phyloP scores from a whole-genome alignment of 1,284 basidiomycete genomes.

The Trametes polyzona region DNA sequence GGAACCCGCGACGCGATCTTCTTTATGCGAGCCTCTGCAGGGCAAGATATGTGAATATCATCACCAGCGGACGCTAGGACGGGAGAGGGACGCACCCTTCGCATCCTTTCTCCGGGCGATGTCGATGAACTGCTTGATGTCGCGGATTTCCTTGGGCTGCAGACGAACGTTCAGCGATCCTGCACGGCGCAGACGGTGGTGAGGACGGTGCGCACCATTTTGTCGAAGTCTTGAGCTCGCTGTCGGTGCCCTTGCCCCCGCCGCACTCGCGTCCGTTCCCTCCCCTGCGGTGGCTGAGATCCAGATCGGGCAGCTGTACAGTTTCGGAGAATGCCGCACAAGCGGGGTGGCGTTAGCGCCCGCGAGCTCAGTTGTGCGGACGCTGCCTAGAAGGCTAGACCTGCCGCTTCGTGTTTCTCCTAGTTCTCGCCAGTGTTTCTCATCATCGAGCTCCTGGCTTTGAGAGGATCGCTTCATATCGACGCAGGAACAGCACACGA shows the following conservation, averaged over 20 bases:
- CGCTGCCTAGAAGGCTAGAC: too few species aligned
- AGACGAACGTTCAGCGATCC: not conserved
- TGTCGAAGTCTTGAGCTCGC: constrained; percentile 23
- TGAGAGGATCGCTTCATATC: too few species aligned
- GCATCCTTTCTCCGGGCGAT: constrained; percentile 92
- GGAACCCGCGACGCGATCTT: constrained; percentile 77
- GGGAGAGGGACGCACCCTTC: constrained; percentile 57
- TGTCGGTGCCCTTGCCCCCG: constrained; percentile 10
- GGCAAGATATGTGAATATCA: not conserved
- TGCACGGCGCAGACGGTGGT: not conserved
- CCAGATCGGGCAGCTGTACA: constrained; percentile 25
- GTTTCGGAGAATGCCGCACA: constrained; percentile 13
- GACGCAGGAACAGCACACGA: too few species aligned
- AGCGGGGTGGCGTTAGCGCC: too few species aligned
- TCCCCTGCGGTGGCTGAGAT: constrained; percentile 27
- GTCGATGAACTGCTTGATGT: constrained; percentile 99
- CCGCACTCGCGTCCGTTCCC: not conserved
- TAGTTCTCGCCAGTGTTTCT: too few species aligned
- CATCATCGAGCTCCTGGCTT: too few species aligned
- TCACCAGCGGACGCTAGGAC: too few species aligned
- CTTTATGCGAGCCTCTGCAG: constrained; percentile 93
- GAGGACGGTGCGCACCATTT: constrained; percentile 31
- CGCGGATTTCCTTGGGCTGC: constrained; percentile 96
- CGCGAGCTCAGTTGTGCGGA: too few species aligned
- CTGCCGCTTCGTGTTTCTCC: too few species aligned